Conservation (phyloP, 2,329 filamentous ascomycete genomes). For the Colletotrichum sp. region DNA sequence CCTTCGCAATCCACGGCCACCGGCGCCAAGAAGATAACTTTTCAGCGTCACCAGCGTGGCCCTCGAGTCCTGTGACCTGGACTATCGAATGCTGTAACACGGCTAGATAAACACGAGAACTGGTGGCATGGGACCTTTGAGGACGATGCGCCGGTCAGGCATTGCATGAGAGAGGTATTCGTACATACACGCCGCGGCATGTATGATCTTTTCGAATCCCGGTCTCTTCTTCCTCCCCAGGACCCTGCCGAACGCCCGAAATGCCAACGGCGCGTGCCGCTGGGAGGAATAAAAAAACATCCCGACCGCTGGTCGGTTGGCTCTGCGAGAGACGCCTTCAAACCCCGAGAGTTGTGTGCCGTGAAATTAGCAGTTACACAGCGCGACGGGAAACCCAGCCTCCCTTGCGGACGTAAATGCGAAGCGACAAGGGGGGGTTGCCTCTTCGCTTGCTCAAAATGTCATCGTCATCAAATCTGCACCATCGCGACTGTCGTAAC, state of each 20-base stretch:
- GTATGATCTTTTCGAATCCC: not conserved
- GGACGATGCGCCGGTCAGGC: not conserved
- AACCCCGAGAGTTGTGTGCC: not conserved
- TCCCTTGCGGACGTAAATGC: constrained; percentile 5
- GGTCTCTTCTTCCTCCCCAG: not conserved
- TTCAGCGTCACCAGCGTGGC: not conserved
- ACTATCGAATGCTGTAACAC: constrained; percentile 21
- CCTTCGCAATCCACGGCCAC: not conserved
- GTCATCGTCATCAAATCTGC: constrained; percentile 15
- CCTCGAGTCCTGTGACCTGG: not conserved
- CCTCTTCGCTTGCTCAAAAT: not conserved
- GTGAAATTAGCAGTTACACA: not conserved
- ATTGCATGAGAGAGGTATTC: not conserved
- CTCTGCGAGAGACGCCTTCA: not conserved
- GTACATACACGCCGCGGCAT: not conserved
- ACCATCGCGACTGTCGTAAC: not conserved
- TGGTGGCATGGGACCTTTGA: not conserved
- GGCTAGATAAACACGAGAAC: not conserved
- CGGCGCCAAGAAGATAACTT: not conserved
- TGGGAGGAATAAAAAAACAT: not conserved
- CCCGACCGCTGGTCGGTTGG: not conserved
- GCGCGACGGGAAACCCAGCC: not conserved
- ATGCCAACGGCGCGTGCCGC: not conserved
- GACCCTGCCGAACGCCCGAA: not conserved
- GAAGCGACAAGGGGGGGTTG: not conserved